Base-by-base conservation (phyloP, 2,329 filamentous ascomycete species). In the Penicillium aurantiogriseum region DNA sequence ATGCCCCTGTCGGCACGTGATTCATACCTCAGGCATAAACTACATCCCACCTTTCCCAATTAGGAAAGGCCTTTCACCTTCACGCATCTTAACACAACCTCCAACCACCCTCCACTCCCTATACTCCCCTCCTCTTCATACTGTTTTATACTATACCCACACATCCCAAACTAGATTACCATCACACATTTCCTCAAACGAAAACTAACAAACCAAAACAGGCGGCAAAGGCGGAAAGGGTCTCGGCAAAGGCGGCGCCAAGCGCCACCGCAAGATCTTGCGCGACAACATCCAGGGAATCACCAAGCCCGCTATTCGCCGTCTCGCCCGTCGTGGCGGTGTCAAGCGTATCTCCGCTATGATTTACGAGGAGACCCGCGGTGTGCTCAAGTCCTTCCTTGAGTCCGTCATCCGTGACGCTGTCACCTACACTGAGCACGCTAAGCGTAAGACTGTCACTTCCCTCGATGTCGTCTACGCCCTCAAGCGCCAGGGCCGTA, bases 201-300 rank as follows among this genome's bases (percentile, higher is more conserved):
- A 23, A 51, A 54, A 42, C 66, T 70, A 64, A 67, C 56, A 49
- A 33, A 7, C 42, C 58, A 60, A 59, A 63, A 71, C 71, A 95
- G 91, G 91, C 77, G 91, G 91, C 77, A 96, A 96, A 83, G 92
- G 92, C 79, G 92, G 92, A 79, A 96, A 96, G 86, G 92, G 92
- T 77, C 92, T 97, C 81, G 92, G 92, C 80, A 96, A 96, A 87
- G 92, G 92, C 66, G 93, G 93, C 80, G 93, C 93, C 81, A 97
- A 97, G 90, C 93, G 93, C 81, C 93, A 97, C 83, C 89, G 93
- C 75, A 97, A 97, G 90, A 97, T 97, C 86, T 85, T 97, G 80
- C 92, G 93, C 81, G 93, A 97, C 89, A 97, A 97, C 90, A 97
- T 97, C 77, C 92, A 97, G 84, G 92, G 92, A 82, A 97, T 97